Percentiles rank a stretch among this genome's conserved stretches.
Conservation (phyloP, 306 rosid species). For the Macrotyloma uniflorum region DNA sequence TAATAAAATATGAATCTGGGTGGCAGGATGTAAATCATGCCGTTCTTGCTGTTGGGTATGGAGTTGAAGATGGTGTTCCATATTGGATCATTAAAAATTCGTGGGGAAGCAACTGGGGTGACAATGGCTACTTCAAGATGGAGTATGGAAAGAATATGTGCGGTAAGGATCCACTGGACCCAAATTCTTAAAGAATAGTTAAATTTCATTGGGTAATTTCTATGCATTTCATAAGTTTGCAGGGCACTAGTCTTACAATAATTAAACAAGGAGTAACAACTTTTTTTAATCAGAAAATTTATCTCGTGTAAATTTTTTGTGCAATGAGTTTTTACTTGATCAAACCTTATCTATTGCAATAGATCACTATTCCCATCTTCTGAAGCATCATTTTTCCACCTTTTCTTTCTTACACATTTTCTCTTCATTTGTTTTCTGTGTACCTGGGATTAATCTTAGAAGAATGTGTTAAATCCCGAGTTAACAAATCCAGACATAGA, state of each 20-base stretch:
- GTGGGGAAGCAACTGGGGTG: slow-evolving; percentile 89
- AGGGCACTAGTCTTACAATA: background rate
- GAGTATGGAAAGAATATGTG: slow-evolving; percentile 96
- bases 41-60: slow-evolving; percentile 95
- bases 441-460: background rate
- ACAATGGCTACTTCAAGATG: slow-evolving; percentile 94
- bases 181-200: slow-evolving; percentile 7
- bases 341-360: background rate
- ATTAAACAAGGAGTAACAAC: background rate
- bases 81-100: slow-evolving; percentile 95
- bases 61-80: slow-evolving; percentile 70
- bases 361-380: background rate
- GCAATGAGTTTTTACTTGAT: background rate
- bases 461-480: background rate
- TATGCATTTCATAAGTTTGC: background rate
- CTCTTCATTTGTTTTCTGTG: background rate
- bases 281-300: background rate
- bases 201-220: background rate
- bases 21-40: slow-evolving; percentile 99
- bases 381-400: background rate
- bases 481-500: too few relatives aligned
- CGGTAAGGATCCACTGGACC: slow-evolving; percentile 59
- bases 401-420: background rate
- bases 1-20: slow-evolving; percentile 32
- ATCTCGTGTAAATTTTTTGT: background rate